Evolutionary conservation across 495 filamentous ascomycete species (phyloP), one percentile per base, ranked within the genome.

Genomic region (Lophiostoma macrostomum): DNA sequence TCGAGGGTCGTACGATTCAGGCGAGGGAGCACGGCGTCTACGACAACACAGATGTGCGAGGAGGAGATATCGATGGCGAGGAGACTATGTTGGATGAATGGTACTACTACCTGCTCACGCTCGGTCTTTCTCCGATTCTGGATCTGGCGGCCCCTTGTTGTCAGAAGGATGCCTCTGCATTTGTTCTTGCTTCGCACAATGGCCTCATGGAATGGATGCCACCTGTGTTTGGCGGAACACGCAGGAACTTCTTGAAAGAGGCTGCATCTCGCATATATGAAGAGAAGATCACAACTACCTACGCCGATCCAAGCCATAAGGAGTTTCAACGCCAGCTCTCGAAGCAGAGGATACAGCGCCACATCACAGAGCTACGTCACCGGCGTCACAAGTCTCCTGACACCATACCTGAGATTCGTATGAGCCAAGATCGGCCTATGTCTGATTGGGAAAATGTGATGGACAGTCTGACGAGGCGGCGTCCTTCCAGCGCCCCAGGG

Each of bases 211-310:
- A 66, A 30, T 86, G 83, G 83, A 71, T 74, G 11, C 64, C 68
- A 14, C 73, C 78, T 0, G 67, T 74, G 13, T 58, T 64, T 4
- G 70, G 69, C 22, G 60, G 61, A 23, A 79, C 70, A 32, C 79
- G 80, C n/a, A 70, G 73, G 8, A 78, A 74, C 10, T 86, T 86
- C 63, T 71, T 86, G 47, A 80, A 82, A 52, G 80, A 84, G 66
- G 80, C 81, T 0, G 71, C 84, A 14, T 71, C 75, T 2, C 76
- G 75, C 27, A 74, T 80, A 25, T 86, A 85, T 63, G 75, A 80
- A 49, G 74, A 76, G 27, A 70, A 70, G 24, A 68, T 78, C 34
- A 68, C 68, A 6, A 50, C 49, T 20, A 58, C 39, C 50, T 62
- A 50, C 35, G 39, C 39, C 49, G 42, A 31, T n/a, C n/a, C n/a